Evolutionary conservation across 192 early-diverging fungal genomes (phyloP).

Genomic region (Piromyces sp.): DNA sequence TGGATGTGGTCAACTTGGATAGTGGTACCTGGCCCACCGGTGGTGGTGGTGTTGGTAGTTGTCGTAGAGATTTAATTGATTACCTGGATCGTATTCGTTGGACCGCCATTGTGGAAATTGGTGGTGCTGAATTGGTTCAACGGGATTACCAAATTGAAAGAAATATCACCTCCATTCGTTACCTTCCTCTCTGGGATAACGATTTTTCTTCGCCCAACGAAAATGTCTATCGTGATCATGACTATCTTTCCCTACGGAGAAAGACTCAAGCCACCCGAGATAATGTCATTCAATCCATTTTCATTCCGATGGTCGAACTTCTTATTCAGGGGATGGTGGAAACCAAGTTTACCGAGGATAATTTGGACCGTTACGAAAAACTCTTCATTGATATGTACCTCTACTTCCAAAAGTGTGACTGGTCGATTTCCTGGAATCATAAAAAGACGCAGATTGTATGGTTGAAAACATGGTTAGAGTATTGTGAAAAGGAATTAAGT

Average conservation of each 20-base stretch:
- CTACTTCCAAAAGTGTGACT: constrained; percentile 18
- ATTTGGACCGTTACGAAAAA: constrained; percentile 9
- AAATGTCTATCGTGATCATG: constrained; percentile 10
- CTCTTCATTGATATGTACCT: constrained; percentile 17
- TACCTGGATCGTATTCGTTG: constrained; percentile 15
- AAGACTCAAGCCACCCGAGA: constrained; percentile 5
- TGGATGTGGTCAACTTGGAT: constrained; percentile 18
- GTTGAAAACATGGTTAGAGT: constrained; percentile 9
- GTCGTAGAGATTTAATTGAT: constrained; percentile 22
- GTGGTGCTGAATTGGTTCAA: constrained; percentile 16
- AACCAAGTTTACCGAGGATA: not conserved
- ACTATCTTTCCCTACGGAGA: not conserved
- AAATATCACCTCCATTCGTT: constrained; percentile 20
- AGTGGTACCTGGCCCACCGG: constrained; percentile 25
- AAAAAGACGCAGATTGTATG: constrained; percentile 13
- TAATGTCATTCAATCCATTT: constrained; percentile 5
- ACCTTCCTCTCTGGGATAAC: constrained; percentile 18
- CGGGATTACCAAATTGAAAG: constrained; percentile 26
- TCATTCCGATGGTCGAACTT: constrained; percentile 13
- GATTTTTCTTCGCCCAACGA: constrained; percentile 22
- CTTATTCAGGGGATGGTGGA: constrained; percentile 14
- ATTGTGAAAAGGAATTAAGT: constrained; percentile 5
- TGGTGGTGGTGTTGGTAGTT: constrained; percentile 23
- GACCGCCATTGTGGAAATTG: constrained; percentile 22
- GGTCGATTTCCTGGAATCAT: constrained; percentile 17